Base-by-base conservation (phyloP, 1,139 yeast genomes). In the Wickerhamomyces sp. region DNA sequence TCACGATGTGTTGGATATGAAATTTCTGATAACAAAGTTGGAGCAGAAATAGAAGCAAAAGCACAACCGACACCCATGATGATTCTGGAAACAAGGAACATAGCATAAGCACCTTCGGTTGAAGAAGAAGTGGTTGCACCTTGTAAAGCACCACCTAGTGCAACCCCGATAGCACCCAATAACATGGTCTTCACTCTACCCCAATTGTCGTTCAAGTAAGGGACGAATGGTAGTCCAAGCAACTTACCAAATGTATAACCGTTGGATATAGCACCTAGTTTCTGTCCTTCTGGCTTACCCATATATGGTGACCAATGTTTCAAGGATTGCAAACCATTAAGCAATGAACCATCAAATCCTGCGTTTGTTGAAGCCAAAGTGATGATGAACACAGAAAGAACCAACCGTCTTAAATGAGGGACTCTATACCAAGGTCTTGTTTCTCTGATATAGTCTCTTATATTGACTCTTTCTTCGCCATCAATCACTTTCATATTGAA, bases 321-420 rank as follows among this genome's bases (percentile, higher is more conserved):
- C 30, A 71, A 52, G 9, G 70, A 56, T 46, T 72, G 77, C 30
- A 73, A 55, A 29, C 75, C 75, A 47, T 72, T 73, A 54, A 72
- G 54, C 62, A 72, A 57, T 5, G 72, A 65, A 16, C 74, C 73
- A 54, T 73, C 78, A 41, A 62, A 73, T 9, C 78, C 77, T 34
- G 58, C 62, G 40, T 64, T 67, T 19, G 74, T 65, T 16, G 73
- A 63, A 16, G 70, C 54, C 29, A 72, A 49, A 26, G 73, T 59
- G 26, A 68, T 59, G 18, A 65, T 43, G 17, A 69, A 53, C 25
- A 71, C 45, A 23, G 59, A 45, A 22, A 58, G 39, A 37, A 63
- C 61, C 37, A 72, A 58, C 27, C 41, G 36, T 12, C 57, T 40
- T 28, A 72, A 51, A 40, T 70, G 64, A 4, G 59, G 52, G 21